Percentiles rank a stretch among this genome's conserved stretches.
Conservation (phyloP, 1,284 basidiomycete species). For the Puccinia novopanici region DNA sequence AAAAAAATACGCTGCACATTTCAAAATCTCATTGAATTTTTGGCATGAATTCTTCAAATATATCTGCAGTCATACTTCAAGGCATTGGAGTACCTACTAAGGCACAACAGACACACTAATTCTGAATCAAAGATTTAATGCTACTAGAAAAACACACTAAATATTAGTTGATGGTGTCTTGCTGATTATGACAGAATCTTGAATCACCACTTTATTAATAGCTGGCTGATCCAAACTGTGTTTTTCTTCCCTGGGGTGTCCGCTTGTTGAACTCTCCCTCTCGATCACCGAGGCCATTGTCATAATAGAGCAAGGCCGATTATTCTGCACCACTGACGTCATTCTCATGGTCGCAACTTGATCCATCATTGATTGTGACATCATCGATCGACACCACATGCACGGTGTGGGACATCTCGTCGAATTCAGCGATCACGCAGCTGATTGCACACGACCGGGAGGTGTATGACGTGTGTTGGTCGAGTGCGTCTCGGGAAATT, state of each 20-base stretch:
- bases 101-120: background rate
- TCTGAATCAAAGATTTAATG: background rate
- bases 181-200: background rate
- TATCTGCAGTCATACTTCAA: background rate
- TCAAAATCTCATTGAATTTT: background rate
- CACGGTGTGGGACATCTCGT: conserved; percentile 83
- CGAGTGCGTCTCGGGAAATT: conserved; percentile 95
- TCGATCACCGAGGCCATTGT: background rate
- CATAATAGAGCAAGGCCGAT: conserved; percentile 74
- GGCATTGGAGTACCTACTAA: background rate
- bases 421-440: conserved; percentile 91
- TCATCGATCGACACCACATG: conserved; percentile 70
- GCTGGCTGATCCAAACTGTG: conserved; percentile 17
- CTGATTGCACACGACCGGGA: conserved; percentile 94
- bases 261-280: background rate
- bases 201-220: background rate
- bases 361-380: conserved; percentile 87
- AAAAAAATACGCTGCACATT: too few relatives aligned
- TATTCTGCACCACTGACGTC: conserved; percentile 84
- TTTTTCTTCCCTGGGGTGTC: background rate
- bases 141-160: background rate
- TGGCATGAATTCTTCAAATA: background rate
- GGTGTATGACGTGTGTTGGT: conserved; percentile 93
- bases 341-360: conserved; percentile 95
- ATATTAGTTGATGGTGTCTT: background rate